These are phyloP conservation scores for Phlebiopsis gigantea DNA, from an alignment of 768 basidiomycete species.

Conservation along the genomic window DNA sequence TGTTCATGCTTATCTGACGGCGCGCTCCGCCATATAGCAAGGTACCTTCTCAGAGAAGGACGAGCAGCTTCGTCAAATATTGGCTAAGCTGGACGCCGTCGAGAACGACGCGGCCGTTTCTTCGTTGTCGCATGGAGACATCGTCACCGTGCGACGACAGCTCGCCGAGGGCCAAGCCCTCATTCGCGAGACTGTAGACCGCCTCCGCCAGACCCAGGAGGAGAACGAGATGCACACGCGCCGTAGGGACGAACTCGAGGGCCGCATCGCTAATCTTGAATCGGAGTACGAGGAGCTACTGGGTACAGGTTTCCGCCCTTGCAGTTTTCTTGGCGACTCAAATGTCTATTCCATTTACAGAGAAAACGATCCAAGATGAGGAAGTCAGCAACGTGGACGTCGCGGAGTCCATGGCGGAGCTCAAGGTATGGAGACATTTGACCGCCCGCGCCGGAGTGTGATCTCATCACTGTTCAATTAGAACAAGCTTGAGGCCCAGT, in stretches of 20 bases:
- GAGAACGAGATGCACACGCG: conserved; percentile 83
- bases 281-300: conserved; percentile 95
- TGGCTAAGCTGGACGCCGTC: conserved; percentile 79
- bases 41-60: conserved; percentile 96
- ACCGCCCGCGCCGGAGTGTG: background rate
- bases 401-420: conserved; percentile 79
- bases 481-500: conserved; percentile 93
- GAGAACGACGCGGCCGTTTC: conserved; percentile 54
- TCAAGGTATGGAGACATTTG: conserved; percentile 59
- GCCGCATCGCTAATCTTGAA: conserved; percentile 73
- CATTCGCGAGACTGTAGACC: conserved; percentile 84
- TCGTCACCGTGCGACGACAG: conserved; percentile 79
- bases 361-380: conserved; percentile 89
- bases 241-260: conserved; percentile 84
- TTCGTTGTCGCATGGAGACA: conserved; percentile 66
- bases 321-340: background rate
- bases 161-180: conserved; percentile 84
- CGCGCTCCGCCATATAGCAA: conserved; percentile 56
- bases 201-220: conserved; percentile 84
- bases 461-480: conserved; percentile 29
- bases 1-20: no score
- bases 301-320: conserved; percentile 44
- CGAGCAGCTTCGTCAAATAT: conserved; percentile 80
- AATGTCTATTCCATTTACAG: conserved; percentile 33
- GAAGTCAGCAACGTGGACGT: conserved; percentile 80